Evolutionary conservation across 331 rosid genomes (phyloP).

Genomic region (Prunus yedoensis): DNA sequence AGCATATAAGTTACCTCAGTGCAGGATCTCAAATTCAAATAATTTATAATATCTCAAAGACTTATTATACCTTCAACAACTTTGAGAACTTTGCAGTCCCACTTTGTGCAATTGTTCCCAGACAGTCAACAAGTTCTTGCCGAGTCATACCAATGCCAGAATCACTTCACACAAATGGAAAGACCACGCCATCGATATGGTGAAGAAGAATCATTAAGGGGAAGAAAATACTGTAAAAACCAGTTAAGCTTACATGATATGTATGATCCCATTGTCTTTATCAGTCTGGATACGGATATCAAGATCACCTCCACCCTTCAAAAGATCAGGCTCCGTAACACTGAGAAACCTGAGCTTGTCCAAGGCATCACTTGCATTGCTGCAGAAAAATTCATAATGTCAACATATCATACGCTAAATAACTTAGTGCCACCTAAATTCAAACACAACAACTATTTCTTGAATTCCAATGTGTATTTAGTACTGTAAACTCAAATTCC

Average conservation of each 20-base stretch:
- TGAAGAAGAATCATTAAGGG: background rate
- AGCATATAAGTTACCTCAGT: conserved; percentile 14
- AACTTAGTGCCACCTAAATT: conserved; percentile 8
- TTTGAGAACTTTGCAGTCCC: conserved; percentile 94
- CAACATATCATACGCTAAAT: background rate
- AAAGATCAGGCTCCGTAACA: conserved; percentile 72
- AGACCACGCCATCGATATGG: background rate
- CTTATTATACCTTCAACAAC: conserved; percentile 64
- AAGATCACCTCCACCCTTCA: conserved; percentile 75
- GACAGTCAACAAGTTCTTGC: conserved; percentile 91
- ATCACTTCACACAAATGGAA: conserved; percentile 55
- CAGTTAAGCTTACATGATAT: conserved; percentile 57
- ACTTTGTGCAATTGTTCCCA: conserved; percentile 99
- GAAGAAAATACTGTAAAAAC: background rate
- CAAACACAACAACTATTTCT: background rate
- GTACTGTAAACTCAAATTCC: background rate
- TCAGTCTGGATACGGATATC: conserved; percentile 84
- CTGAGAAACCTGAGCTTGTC: conserved; percentile 91
- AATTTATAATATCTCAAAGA: conserved; percentile 11
- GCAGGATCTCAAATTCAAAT: background rate
- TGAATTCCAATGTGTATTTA: background rate
- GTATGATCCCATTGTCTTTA: conserved; percentile 76
- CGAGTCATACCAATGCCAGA: conserved; percentile 94
- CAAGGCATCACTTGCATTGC: conserved; percentile 99
- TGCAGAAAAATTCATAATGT: conserved; percentile 23